A percentile compares a stretch with the other conserved stretches of the same genome.
Conservation (phyloP, 2,329 filamentous ascomycete genomes). For the Pestalotiopsis sp. region DNA sequence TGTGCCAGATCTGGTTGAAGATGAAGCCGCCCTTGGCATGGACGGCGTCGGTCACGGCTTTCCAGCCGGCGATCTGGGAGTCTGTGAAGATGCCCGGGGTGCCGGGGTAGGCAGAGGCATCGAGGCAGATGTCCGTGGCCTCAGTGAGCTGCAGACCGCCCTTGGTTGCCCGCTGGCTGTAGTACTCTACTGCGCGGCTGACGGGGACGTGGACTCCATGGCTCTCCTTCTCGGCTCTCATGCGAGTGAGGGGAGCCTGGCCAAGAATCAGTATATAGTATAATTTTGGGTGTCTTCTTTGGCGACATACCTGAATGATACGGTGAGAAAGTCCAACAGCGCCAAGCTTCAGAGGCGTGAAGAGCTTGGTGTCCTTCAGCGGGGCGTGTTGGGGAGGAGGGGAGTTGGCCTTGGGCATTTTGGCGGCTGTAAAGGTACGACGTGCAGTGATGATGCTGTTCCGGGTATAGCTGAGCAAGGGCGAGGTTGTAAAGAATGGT, state of each 20-base stretch:
- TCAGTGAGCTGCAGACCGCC: slow-evolving; percentile 55
- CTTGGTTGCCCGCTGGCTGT: slow-evolving; percentile 23
- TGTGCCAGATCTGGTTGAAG: slow-evolving; percentile 61
- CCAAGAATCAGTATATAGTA: neutral
- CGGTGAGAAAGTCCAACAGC: slow-evolving; percentile 36
- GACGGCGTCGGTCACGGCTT: slow-evolving; percentile 57
- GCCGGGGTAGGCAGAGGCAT: slow-evolving; percentile 48
- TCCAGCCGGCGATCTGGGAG: slow-evolving; percentile 58
- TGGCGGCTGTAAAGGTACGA: neutral
- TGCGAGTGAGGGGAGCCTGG: slow-evolving; percentile 32
- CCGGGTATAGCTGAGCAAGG: neutral
- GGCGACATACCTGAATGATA: slow-evolving; percentile 32
- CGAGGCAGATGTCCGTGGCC: slow-evolving; percentile 52
- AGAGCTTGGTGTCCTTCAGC: slow-evolving; percentile 32
- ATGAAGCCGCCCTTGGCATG: slow-evolving; percentile 61
- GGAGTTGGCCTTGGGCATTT: slow-evolving; percentile 6
- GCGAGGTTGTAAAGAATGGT: neutral
- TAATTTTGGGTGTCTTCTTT: slow-evolving; percentile 7
- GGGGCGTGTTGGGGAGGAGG: slow-evolving; percentile 15
- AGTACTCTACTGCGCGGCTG: slow-evolving; percentile 29
- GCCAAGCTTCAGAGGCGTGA: slow-evolving; percentile 37
- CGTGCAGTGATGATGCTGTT: neutral
- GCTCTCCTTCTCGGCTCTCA: slow-evolving; percentile 33
- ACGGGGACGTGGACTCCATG: slow-evolving; percentile 36
- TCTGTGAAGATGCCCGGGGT: slow-evolving; percentile 56